Base-by-base conservation (phyloP, 768 basidiomycete species). In the Kwoniella pini region DNA sequence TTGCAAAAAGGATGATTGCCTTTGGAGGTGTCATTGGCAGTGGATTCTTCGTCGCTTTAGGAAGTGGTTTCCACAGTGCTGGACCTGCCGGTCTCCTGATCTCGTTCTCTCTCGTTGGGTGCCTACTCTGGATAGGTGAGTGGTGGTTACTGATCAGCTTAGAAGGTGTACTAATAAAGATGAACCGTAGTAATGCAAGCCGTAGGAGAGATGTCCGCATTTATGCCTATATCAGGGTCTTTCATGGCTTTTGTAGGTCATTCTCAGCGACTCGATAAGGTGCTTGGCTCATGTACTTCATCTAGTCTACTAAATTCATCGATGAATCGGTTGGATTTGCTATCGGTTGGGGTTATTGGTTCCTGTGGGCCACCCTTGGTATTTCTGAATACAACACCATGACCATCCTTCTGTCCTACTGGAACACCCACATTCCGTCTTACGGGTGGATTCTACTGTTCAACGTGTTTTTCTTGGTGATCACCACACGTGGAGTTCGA, bases 151-250 rank as follows among this genome's bases (percentile, higher is more conserved):
- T n/a, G n/a, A n/a, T n/a, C n/a, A n/a, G n/a, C n/a, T n/a, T n/a
- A n/a, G n/a, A n/a, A n/a, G n/a, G n/a, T n/a, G n/a, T n/a, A n/a
- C n/a, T n/a, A n/a, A n/a, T n/a, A n/a, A n/a, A n/a, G n/a, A n/a
- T n/a, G n/a, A n/a, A n/a, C n/a, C n/a, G n/a, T n/a, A 21, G 44
- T 64, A 24, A 62, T 62, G 60, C 60, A 62, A 24, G 48, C 52
- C 21, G 30, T 57, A 15, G 57, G 26, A 10, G 64, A 65, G 26
- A 57, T 65, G 60, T 33, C 55, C 3, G 55, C 69, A 10, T 56
- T 67, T 21, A 2, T 56, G 48, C 27, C 68, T 54, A 4, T 38
- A 54, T 30, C 58, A 24, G 9, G 69, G 63, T 4, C 33, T 7
- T 36, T 7, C 15, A 7, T 36, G 33, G 15, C 33, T 7, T 7